phyloP scores from a whole-genome alignment of 345 rosid genomes.

The Xanthoceras sorbifolium region DNA sequence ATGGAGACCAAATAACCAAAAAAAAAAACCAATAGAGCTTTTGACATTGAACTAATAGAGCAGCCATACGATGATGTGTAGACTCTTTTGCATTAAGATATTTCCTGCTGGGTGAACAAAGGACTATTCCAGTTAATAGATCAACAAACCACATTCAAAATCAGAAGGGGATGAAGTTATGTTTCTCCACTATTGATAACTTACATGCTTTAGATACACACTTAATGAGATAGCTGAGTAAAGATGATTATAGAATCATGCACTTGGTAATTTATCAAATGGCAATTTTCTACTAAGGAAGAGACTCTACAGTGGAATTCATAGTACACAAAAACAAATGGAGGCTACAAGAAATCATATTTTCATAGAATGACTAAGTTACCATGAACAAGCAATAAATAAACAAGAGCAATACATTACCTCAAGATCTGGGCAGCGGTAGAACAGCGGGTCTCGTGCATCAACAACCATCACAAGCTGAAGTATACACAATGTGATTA shows the following conservation, averaged over 20 bases:
- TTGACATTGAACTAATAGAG: background rate
- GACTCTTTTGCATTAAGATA: background rate
- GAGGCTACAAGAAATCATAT: background rate
- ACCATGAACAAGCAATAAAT: background rate
- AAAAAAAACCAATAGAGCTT: background rate
- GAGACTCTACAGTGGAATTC: background rate
- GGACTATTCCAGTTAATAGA: background rate
- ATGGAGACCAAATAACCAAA: too few relatives aligned
- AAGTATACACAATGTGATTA: conserved; percentile 18
- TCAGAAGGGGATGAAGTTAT: too few relatives aligned
- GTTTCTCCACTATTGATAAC: background rate
- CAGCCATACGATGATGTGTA: background rate
- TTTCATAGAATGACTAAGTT: background rate
- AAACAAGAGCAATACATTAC: conserved; percentile 38
- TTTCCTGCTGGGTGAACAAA: background rate
- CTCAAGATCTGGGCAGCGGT: conserved; percentile 95
- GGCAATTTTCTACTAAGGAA: background rate
- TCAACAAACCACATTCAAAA: background rate
- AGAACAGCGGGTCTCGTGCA: conserved; percentile 89
- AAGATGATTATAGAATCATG: background rate
- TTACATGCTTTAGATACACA: background rate
- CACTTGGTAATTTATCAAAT: background rate
- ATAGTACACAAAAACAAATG: background rate
- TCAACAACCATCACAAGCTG: conserved; percentile 99
- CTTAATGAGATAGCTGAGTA: background rate